Conservation (phyloP, 441 rosid species). For the Pelargonium cotyledonis region DNA sequence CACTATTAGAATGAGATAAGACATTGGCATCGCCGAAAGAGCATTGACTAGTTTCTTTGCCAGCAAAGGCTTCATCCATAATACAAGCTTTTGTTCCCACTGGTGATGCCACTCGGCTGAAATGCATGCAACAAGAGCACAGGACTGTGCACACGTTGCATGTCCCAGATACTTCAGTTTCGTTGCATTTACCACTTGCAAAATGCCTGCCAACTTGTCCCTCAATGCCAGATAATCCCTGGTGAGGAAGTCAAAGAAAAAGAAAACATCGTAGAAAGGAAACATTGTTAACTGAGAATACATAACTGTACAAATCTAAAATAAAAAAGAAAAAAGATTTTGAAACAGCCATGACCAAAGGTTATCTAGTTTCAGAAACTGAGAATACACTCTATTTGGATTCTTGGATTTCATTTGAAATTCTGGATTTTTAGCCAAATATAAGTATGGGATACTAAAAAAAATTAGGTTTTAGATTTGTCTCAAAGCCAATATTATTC, state of each 20-base stretch:
- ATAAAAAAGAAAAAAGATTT: too few species aligned
- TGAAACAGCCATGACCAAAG: too few species aligned
- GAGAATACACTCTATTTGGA: too few species aligned
- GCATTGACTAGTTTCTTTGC: slow-evolving; percentile 6
- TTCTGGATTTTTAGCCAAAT: too few species aligned
- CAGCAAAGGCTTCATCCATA: slow-evolving; percentile 18
- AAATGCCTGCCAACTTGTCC: background rate
- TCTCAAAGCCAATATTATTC: too few species aligned
- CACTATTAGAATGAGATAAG: slow-evolving; percentile 11
- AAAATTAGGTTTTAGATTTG: too few species aligned
- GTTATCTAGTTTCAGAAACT: too few species aligned
- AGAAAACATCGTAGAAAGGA: background rate
- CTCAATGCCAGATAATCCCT: slow-evolving; percentile 22
- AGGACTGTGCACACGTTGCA: slow-evolving; percentile 16
- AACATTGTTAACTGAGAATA: background rate
- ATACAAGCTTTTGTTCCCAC: slow-evolving; percentile 18
- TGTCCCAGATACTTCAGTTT: slow-evolving; percentile 15
- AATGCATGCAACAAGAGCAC: slow-evolving; percentile 19
- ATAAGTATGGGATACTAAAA: too few species aligned
- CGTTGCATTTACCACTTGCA: slow-evolving; percentile 13
- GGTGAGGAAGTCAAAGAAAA: background rate
- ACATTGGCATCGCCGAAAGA: slow-evolving; percentile 17
- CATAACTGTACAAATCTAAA: too few species aligned
- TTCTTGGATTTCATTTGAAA: too few species aligned
- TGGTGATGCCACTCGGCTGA: slow-evolving; percentile 13